Conservation (phyloP, 495 filamentous ascomycete species). For the Tuber aestivum region DNA sequence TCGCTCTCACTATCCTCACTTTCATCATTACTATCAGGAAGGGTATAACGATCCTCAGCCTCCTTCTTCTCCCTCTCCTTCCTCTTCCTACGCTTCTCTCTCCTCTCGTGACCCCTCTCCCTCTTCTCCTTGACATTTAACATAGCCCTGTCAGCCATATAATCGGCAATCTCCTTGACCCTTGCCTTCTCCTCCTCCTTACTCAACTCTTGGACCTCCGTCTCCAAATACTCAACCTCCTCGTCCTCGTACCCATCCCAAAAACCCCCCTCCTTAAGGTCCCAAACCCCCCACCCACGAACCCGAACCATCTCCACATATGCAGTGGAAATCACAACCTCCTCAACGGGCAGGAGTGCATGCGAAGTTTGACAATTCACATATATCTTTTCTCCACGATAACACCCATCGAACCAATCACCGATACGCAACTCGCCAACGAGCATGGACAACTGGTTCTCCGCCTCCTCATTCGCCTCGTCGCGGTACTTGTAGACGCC, state of each 20-base stretch:
- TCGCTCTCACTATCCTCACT: not conserved
- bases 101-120: not conserved
- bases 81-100: not conserved
- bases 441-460: not conserved
- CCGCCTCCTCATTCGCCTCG: not conserved
- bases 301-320: not conserved
- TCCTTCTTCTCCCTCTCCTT: not conserved
- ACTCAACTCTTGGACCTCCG: not conserved
- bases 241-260: not conserved
- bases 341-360: not conserved
- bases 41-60: not conserved
- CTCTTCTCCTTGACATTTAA: not conserved
- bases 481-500: conserved; percentile 2
- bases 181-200: not conserved
- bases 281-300: not conserved
- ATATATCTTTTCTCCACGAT: not conserved
- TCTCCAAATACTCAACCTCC: not conserved
- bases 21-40: not conserved
- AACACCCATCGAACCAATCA: conserved; percentile 1
- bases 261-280: not conserved
- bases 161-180: not conserved
- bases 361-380: not conserved
- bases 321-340: not conserved
- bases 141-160: not conserved
- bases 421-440: not conserved